Percentiles rank a stretch among this genome's conserved stretches.
phyloP scores from a whole-genome alignment of 257 asterid species.

The Gentiana macrophylla region DNA sequence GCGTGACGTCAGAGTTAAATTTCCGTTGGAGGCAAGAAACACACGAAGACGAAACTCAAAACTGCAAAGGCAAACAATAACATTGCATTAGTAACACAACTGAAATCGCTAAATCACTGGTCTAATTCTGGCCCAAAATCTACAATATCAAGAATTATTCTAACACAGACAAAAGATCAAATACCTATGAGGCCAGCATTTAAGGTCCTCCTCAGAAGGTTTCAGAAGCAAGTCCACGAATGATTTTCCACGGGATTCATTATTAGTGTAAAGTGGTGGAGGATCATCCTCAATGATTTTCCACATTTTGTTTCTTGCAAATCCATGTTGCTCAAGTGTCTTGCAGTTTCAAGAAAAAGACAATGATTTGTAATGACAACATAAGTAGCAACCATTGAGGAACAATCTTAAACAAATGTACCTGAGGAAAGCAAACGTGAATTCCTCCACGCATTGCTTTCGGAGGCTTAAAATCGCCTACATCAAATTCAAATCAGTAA shows the following conservation, averaged over 20 bases:
- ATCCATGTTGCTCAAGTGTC: conserved; percentile 75
- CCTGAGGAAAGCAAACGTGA: conserved; percentile 87
- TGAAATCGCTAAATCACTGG: too few species aligned
- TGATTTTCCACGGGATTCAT: conserved; percentile 55
- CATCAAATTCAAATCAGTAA: conserved; percentile 8
- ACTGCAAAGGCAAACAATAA: conserved; percentile 24
- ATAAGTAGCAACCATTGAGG: conserved; percentile 1
- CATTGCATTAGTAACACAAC: background rate
- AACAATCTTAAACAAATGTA: conserved; percentile 11
- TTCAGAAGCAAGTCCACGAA: conserved; percentile 71
- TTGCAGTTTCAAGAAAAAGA: conserved; percentile 64
- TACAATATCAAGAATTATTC: too few species aligned
- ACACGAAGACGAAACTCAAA: conserved; percentile 82
- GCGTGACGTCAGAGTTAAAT: conserved; percentile 74
- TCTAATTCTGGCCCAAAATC: too few species aligned
- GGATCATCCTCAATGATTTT: conserved; percentile 64
- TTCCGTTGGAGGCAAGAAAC: conserved; percentile 65
- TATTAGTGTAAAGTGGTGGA: conserved; percentile 47
- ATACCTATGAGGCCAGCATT: conserved; percentile 88
- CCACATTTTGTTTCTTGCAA: conserved; percentile 80
- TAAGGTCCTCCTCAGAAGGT: conserved; percentile 79
- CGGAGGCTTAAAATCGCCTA: conserved; percentile 82
- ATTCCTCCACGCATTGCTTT: conserved; percentile 93
- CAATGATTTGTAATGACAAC: conserved; percentile 7
- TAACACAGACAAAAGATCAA: conserved; percentile 1